Evolutionary conservation across 129 eudicot genomes (phyloP).

Genomic region (Centrapalus pauciflorus): DNA sequence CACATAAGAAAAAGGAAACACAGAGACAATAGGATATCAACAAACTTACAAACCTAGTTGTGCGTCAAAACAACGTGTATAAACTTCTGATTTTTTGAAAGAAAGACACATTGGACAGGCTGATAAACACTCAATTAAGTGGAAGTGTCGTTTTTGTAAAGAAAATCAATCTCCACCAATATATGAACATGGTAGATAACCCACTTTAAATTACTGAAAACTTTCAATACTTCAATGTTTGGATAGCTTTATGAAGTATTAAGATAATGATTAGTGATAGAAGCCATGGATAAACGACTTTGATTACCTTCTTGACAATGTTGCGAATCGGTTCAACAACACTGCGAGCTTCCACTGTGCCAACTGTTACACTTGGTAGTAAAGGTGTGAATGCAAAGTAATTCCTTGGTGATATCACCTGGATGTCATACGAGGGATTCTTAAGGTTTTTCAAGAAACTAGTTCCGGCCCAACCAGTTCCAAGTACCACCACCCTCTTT

Average conservation of each 20-base stretch:
- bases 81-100: too few relatives aligned
- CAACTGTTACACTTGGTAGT: conserved; percentile 81
- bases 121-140: not conserved
- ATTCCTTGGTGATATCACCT: conserved; percentile 79
- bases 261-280: not conserved
- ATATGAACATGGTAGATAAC: not conserved
- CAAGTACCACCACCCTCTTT: conserved; percentile 71
- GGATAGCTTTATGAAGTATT: not conserved
- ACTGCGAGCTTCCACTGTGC: conserved; percentile 81
- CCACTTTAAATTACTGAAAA: not conserved
- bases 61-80: too few relatives aligned
- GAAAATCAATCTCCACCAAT: not conserved
- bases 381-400: conserved; percentile 81
- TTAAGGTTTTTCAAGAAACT: conserved; percentile 70
- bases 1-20: not conserved
- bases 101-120: not conserved
- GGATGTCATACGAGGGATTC: conserved; percentile 62
- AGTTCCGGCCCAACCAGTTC: conserved; percentile 93
- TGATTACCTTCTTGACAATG: conserved; percentile 52
- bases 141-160: not conserved
- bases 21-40: not conserved
- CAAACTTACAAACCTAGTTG: too few relatives aligned
- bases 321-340: conserved; percentile 75
- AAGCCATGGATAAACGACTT: not conserved
- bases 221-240: not conserved